Percentiles rank a stretch among this genome's conserved stretches.
Conservation (phyloP, 2,329 filamentous ascomycete species). For the Coniochaeta sp. region DNA sequence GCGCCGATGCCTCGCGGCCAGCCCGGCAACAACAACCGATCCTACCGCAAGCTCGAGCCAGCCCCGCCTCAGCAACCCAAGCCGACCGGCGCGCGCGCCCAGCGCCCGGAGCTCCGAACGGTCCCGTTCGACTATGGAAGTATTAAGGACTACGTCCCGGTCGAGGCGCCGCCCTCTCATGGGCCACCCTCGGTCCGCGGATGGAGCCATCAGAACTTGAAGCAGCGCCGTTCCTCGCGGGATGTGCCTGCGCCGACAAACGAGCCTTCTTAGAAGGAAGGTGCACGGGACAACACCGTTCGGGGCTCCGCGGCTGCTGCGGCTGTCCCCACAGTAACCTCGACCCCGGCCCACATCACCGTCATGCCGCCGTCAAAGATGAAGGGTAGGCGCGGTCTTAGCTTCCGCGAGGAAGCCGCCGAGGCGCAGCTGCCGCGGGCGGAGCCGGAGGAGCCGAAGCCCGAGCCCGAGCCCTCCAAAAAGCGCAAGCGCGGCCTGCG, state of each 20-base stretch:
- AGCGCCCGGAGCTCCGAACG: conserved; percentile 41
- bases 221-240: conserved; percentile 13
- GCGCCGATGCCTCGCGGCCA: background rate
- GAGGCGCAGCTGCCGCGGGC: background rate
- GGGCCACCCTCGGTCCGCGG: conserved; percentile 51
- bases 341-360: background rate
- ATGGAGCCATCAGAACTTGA: conserved; percentile 43
- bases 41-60: conserved; percentile 52
- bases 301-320: background rate
- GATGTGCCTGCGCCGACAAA: conserved; percentile 2
- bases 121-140: conserved; percentile 48
- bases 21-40: conserved; percentile 18
- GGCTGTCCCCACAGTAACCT: background rate
- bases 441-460: background rate
- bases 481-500: conserved; percentile 1
- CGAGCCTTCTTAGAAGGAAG: conserved; percentile 4
- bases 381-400: background rate
- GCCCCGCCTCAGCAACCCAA: conserved; percentile 44
- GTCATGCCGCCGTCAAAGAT: background rate
- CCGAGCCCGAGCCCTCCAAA: too few relatives aligned
- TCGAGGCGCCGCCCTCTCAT: conserved; percentile 47
- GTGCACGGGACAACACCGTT: background rate
- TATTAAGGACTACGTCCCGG: conserved; percentile 51
- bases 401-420: background rate
- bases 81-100: background rate